Conservation (phyloP, 2,329 filamentous ascomycete species). For the Lasiodiplodia citricola region DNA sequence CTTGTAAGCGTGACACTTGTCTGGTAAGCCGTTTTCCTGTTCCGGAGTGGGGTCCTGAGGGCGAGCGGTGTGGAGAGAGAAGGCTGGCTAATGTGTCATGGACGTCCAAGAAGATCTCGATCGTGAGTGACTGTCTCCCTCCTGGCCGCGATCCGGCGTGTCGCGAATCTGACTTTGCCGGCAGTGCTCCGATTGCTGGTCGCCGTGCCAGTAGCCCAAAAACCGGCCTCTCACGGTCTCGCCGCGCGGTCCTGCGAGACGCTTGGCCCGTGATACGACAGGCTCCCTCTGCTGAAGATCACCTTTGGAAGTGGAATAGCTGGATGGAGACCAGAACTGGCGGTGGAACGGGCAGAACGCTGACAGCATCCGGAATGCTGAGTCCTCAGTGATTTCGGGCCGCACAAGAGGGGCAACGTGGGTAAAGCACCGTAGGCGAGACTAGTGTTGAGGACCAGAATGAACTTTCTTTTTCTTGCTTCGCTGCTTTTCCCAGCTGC, state of each 20-base stretch:
- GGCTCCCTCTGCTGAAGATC: conserved; percentile 24
- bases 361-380: conserved; percentile 20
- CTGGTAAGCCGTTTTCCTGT: conserved; percentile 10
- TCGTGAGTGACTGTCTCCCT: conserved; percentile 17
- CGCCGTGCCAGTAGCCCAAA: conserved; percentile 15
- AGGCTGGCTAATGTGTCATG: conserved; percentile 24
- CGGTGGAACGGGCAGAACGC: conserved; percentile 17
- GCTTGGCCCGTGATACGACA: conserved; percentile 18
- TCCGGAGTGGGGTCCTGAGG: conserved; percentile 11
- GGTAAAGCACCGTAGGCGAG: conserved; percentile 25
- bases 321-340: conserved; percentile 20
- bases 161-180: conserved; percentile 5
- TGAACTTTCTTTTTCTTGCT: conserved; percentile 1
- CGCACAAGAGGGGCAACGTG: conserved; percentile 23
- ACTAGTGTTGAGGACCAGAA: conserved; percentile 22
- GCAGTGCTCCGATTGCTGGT: conserved; percentile 25
- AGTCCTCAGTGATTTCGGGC: conserved; percentile 23
- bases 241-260: not conserved
- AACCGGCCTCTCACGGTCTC: conserved; percentile 11
- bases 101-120: conserved; percentile 18
- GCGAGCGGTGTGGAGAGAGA: conserved; percentile 20
- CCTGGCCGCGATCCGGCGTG: not conserved
- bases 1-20: conserved; percentile 26
- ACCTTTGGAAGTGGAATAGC: conserved; percentile 19
- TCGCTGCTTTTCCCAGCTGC: not conserved